These are phyloP conservation scores for Exophiala calicioides DNA, from an alignment of 2,329 filamentous ascomycete species.

Conservation along the genomic window DNA sequence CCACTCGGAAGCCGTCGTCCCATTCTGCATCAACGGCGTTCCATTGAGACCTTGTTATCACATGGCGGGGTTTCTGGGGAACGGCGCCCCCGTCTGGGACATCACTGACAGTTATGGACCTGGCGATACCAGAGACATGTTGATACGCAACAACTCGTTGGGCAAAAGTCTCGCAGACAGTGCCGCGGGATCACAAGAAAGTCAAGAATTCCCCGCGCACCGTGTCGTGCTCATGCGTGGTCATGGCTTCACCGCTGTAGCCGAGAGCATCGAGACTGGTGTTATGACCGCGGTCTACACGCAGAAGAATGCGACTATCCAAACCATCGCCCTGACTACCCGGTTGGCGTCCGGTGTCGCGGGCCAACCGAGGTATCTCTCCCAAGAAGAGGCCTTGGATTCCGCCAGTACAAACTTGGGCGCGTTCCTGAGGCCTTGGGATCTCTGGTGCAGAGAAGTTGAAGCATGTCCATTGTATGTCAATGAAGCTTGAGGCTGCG, in stretches of 20 bases:
- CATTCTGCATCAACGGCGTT: conserved; percentile 43
- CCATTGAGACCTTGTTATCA: conserved; percentile 46
- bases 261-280: conserved; percentile 40
- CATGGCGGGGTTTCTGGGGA: conserved; percentile 48
- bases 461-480: too few relatives aligned
- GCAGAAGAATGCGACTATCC: conserved; percentile 45
- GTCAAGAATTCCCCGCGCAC: conserved; percentile 11
- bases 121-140: conserved; percentile 39
- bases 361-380: too few relatives aligned
- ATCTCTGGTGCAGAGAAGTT: too few relatives aligned
- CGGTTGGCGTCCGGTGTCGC: too few relatives aligned
- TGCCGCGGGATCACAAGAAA: neutral
- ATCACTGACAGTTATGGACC: conserved; percentile 32
- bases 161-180: conserved; percentile 36
- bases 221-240: conserved; percentile 47
- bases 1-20: conserved; percentile 47
- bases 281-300: conserved; percentile 49
- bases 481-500: too few relatives aligned
- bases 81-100: conserved; percentile 36
- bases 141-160: conserved; percentile 41
- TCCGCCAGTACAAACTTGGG: too few relatives aligned
- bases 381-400: too few relatives aligned
- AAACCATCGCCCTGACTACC: conserved; percentile 33
- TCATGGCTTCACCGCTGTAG: conserved; percentile 48
- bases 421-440: too few relatives aligned